Evolutionary conservation across 2,329 filamentous ascomycete genomes (phyloP).

Genomic region (Botrytis paeoniae): DNA sequence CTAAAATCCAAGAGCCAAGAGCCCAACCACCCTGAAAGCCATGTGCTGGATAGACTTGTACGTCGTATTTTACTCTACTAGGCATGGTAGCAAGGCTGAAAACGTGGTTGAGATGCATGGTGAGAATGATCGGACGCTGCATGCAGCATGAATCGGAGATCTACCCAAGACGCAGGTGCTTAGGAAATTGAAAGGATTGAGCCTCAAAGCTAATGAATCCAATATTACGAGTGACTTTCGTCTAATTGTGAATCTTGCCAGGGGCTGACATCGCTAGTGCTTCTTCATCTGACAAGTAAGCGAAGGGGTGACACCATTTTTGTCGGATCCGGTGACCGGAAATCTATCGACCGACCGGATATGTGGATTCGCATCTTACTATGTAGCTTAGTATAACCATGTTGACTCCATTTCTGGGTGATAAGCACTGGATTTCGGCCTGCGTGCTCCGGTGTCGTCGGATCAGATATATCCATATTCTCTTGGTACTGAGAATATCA

Average conservation of each 20-base stretch:
- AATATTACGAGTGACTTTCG: neutral
- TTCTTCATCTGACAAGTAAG: constrained; percentile 14
- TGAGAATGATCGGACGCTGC: constrained; percentile 1
- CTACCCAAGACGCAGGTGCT: neutral
- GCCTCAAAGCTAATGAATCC: neutral
- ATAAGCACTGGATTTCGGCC: neutral
- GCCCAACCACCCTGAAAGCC: neutral
- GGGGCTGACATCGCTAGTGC: neutral
- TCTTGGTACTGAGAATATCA: neutral
- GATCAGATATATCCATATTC: neutral
- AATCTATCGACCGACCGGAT: neutral
- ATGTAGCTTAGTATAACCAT: neutral
- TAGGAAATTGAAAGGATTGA: neutral
- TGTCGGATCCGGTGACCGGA: constrained; percentile 13
- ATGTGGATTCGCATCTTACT: neutral
- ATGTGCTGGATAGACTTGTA: neutral
- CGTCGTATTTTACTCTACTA: neutral
- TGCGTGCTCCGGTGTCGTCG: constrained; percentile 5
- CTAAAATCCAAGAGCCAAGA: neutral
- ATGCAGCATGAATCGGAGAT: neutral
- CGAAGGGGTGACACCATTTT: neutral
- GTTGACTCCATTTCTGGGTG: neutral
- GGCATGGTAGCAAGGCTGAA: neutral
- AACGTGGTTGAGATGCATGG: constrained; percentile 11
- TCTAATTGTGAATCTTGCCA: neutral